phyloP scores from a whole-genome alignment of 1,139 yeast genomes.

The Taiozyma sp. region DNA sequence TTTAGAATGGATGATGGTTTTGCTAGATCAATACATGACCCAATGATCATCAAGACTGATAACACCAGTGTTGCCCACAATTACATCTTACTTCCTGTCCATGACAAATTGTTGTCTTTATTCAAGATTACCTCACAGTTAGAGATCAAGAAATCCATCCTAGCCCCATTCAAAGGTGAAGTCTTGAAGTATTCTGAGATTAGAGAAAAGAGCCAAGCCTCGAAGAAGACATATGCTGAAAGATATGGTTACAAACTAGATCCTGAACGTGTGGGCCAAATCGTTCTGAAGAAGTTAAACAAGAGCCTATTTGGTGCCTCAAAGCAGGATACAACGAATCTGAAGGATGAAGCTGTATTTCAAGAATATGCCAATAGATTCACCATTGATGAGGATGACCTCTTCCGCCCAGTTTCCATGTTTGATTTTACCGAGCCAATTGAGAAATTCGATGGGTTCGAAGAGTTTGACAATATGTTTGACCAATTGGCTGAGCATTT shows the following conservation, averaged over 20 bases:
- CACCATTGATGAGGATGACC: slow-evolving; percentile 6
- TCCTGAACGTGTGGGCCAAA: neutral
- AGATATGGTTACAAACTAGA: neutral
- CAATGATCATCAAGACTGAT: slow-evolving; percentile 28
- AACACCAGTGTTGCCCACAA: slow-evolving; percentile 1
- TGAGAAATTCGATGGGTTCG: slow-evolving; percentile 28
- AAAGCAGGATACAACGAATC: neutral
- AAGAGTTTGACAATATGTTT: slow-evolving; percentile 48
- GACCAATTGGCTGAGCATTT: slow-evolving; percentile 40
- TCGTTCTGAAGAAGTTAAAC: neutral
- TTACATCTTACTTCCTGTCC: slow-evolving; percentile 4
- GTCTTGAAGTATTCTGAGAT: neutral
- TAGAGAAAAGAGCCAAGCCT: neutral
- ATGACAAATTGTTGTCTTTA: neutral
- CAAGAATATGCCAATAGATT: slow-evolving; percentile 14
- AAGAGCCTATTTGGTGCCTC: slow-evolving; percentile 9
- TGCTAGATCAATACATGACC: slow-evolving; percentile 40
- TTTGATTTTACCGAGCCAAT: slow-evolving; percentile 19
- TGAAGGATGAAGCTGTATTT: slow-evolving; percentile 6
- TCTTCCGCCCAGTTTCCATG: slow-evolving; percentile 24
- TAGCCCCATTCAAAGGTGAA: neutral
- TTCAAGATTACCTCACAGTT: slow-evolving; percentile 12
- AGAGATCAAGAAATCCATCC: slow-evolving; percentile 7
- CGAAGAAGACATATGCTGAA: neutral
- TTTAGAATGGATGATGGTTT: slow-evolving; percentile 36